Conservation (phyloP, 2,329 filamentous ascomycete species). For the Penicillium crustosum region DNA sequence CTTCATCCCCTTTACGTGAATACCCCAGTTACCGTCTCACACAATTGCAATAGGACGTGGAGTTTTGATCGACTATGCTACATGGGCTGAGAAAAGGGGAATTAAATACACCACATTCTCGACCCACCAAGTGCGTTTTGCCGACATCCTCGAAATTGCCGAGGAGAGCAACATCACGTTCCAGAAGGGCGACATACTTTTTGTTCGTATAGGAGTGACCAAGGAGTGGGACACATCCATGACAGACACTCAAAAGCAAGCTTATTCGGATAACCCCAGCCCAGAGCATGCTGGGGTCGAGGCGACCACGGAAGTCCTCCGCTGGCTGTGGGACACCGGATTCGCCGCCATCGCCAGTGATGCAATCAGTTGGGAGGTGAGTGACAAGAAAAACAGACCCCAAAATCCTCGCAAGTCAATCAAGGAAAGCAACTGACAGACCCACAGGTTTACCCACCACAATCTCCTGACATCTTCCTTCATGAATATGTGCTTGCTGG, state of each 20-base stretch:
- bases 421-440: constrained; percentile 4
- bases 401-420: background rate
- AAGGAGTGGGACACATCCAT: constrained; percentile 45
- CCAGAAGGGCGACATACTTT: constrained; percentile 54
- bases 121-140: constrained; percentile 40
- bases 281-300: constrained; percentile 52
- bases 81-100: constrained; percentile 45
- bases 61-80: constrained; percentile 53
- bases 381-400: constrained; percentile 9
- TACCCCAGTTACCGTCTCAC: background rate
- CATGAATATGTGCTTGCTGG: constrained; percentile 53
- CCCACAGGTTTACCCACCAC: constrained; percentile 43
- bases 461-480: constrained; percentile 40
- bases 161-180: constrained; percentile 47
- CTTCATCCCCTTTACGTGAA: background rate
- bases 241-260: constrained; percentile 32
- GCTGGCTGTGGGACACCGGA: constrained; percentile 59
- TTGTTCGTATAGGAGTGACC: constrained; percentile 48
- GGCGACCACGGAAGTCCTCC: constrained; percentile 50
- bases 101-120: constrained; percentile 46
- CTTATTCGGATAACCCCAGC: constrained; percentile 38
- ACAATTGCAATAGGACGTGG: constrained; percentile 44
- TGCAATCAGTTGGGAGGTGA: constrained; percentile 55
- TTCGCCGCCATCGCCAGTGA: constrained; percentile 62
- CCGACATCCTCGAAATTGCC: constrained; percentile 42